Evolutionary conservation across 495 filamentous ascomycete species (phyloP).

Genomic region (Parathielavia hyrcaniae): DNA sequence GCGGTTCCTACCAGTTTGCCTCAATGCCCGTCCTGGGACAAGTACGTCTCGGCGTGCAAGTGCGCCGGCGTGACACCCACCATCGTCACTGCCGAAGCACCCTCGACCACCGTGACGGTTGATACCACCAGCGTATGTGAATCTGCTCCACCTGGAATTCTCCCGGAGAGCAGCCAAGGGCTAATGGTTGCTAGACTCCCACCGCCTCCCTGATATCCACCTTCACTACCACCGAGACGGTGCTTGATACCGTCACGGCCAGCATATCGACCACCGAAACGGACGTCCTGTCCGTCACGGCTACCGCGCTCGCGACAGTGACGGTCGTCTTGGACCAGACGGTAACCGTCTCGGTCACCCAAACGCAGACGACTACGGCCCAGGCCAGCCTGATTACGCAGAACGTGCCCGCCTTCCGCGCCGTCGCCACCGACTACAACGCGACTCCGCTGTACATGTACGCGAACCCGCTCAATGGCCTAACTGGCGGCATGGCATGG

Average conservation of each 20-base stretch:
- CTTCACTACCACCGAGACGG: background rate
- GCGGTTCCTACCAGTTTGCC: slow-evolving; percentile 1
- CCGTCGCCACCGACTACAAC: background rate
- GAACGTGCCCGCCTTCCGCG: background rate
- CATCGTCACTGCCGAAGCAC: slow-evolving; percentile 1
- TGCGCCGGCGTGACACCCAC: background rate
- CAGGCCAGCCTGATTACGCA: slow-evolving; percentile 1
- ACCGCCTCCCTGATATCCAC: background rate
- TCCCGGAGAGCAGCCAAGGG: too few relatives aligned
- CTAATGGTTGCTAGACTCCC: too few relatives aligned
- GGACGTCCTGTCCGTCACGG: too few relatives aligned
- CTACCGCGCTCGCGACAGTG: background rate
- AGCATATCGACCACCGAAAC: too few relatives aligned
- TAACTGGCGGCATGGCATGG: background rate
- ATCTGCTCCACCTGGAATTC: too few relatives aligned
- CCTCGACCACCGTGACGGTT: background rate
- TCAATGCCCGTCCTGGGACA: slow-evolving; percentile 12
- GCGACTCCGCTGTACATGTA: background rate
- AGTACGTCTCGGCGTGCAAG: slow-evolving; percentile 16
- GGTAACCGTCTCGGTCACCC: background rate
- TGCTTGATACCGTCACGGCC: background rate
- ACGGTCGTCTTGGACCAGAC: background rate
- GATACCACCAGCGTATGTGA: too few relatives aligned
- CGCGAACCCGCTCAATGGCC: background rate
- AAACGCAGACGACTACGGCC: slow-evolving; percentile 11